These are phyloP conservation scores for Aspergillus sp. DNA, from an alignment of 2,329 filamentous ascomycete genomes.

Conservation along the genomic window DNA sequence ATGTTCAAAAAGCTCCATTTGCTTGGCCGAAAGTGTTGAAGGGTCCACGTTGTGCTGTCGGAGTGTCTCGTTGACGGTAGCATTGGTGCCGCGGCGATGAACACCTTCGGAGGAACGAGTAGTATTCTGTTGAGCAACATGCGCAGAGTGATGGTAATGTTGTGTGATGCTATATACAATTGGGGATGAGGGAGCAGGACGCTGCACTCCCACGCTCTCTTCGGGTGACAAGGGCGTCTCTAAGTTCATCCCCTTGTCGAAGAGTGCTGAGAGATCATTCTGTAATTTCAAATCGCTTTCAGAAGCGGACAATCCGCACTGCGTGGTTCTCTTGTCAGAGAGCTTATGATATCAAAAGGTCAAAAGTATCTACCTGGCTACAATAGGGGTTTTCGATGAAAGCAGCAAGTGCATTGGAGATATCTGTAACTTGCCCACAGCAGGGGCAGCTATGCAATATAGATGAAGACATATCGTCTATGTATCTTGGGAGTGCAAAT, in stretches of 20 bases:
- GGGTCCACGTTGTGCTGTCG: conserved; percentile 59
- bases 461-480: conserved; percentile 37
- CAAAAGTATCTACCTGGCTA: conserved; percentile 40
- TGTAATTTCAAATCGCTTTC: conserved; percentile 64
- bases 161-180: conserved; percentile 75
- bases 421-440: conserved; percentile 42
- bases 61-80: conserved; percentile 56
- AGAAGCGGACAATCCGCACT: conserved; percentile 47
- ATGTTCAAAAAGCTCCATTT: conserved; percentile 75
- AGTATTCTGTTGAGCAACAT: conserved; percentile 56
- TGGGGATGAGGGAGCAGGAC: conserved; percentile 36
- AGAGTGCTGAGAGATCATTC: conserved; percentile 80
- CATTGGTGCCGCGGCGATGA: conserved; percentile 30
- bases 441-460: conserved; percentile 42
- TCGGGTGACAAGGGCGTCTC: conserved; percentile 34
- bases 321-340: conserved; percentile 23
- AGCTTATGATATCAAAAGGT: conserved; percentile 22
- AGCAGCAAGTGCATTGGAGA: conserved; percentile 36
- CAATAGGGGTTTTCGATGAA: conserved; percentile 44
- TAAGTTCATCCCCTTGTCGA: conserved; percentile 74
- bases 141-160: conserved; percentile 81
- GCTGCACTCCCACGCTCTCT: conserved; percentile 37
- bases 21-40: conserved; percentile 67
- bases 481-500: background rate
- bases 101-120: conserved; percentile 43